These are phyloP conservation scores for Jatropha podagrica DNA, from an alignment of 441 rosid species.

Conservation along the genomic window DNA sequence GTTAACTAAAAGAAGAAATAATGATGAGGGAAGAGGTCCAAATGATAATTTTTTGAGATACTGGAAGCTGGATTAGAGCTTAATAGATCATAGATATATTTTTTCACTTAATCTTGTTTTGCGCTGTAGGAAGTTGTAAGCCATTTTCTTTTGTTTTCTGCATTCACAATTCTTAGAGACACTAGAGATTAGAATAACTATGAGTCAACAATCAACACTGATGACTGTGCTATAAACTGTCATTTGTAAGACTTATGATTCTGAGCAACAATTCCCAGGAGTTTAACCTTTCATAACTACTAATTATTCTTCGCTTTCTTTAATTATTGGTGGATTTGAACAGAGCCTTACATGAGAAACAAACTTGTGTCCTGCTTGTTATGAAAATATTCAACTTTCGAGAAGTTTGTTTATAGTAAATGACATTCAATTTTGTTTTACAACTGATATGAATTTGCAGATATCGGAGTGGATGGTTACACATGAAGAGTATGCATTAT, in stretches of 20 bases:
- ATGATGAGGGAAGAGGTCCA: neutral
- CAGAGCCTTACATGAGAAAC: neutral
- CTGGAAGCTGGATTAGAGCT: neutral
- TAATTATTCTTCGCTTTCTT: neutral
- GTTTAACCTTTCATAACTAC: neutral
- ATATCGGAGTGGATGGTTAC: conserved; percentile 75
- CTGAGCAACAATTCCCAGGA: neutral
- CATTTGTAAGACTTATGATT: neutral
- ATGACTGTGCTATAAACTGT: neutral
- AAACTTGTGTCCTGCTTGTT: neutral
- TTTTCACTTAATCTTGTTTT: neutral
- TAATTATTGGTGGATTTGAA: neutral
- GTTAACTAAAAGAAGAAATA: neutral
- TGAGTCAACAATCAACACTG: neutral
- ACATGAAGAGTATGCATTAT: conserved; percentile 49
- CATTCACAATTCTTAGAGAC: neutral
- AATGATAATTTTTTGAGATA: neutral
- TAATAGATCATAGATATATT: neutral
- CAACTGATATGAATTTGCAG: conserved; percentile 39
- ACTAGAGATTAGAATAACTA: neutral
- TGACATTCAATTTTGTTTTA: conserved; percentile 4
- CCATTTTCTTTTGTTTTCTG: neutral
- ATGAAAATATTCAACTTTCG: neutral
- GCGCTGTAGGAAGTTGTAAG: neutral
- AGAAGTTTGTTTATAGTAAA: conserved; percentile 5